Conservation (phyloP, 805 yeast genomes). For the Candida wancherniae region DNA sequence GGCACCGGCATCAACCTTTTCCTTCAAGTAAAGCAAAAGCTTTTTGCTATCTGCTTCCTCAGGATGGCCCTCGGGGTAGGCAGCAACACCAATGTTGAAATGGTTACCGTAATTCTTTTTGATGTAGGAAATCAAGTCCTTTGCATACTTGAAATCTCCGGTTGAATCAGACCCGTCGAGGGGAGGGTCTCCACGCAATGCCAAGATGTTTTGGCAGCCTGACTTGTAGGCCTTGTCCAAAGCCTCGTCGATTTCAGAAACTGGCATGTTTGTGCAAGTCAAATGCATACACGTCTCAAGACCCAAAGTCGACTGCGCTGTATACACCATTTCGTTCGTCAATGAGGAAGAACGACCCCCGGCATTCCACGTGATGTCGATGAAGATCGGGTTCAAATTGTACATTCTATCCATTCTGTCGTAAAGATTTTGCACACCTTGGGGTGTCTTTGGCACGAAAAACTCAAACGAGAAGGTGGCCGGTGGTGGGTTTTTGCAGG, state of each 20-base stretch:
- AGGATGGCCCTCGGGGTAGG: slow-evolving; percentile 96
- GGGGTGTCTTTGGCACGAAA: slow-evolving; percentile 95
- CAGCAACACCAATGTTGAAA: slow-evolving; percentile 95
- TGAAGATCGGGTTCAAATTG: slow-evolving; percentile 81
- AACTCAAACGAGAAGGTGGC: slow-evolving; percentile 93
- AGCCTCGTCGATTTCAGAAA: slow-evolving; percentile 76
- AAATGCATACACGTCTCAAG: slow-evolving; percentile 97
- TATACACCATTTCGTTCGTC: slow-evolving; percentile 88
- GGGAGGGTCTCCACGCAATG: slow-evolving; percentile 95
- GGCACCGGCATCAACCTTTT: slow-evolving; percentile 92
- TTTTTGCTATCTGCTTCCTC: slow-evolving; percentile 61
- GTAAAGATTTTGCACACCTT: slow-evolving; percentile 92
- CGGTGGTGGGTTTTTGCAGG: slow-evolving; percentile 34
- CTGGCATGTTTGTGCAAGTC: slow-evolving; percentile 94
- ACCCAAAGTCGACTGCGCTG: slow-evolving; percentile 85
- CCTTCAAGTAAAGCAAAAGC: slow-evolving; percentile 60
- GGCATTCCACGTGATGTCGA: slow-evolving; percentile 98
- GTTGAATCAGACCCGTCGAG: slow-evolving; percentile 65
- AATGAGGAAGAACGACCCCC: slow-evolving; percentile 83
- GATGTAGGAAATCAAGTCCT: slow-evolving; percentile 77
- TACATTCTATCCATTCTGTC: slow-evolving; percentile 98
- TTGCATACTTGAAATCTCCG: slow-evolving; percentile 85
- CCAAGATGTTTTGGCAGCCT: slow-evolving; percentile 93
- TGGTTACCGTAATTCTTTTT: slow-evolving; percentile 74
- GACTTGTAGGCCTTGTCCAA: slow-evolving; percentile 77